phyloP scores from a whole-genome alignment of 139 green algal species.

The Pycnococcus provasolii region DNA sequence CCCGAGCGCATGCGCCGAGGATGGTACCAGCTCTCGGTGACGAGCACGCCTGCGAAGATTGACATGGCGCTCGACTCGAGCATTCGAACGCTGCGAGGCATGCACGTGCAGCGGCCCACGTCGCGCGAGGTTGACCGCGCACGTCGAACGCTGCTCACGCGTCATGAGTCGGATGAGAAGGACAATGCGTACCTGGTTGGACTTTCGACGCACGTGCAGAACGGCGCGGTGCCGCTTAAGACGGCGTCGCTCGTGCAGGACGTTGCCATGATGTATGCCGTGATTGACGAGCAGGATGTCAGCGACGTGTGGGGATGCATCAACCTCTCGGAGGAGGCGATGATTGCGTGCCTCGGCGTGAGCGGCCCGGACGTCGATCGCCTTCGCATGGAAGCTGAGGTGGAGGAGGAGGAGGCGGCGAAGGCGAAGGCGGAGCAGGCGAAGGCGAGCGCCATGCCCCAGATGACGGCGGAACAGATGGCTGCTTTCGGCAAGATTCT shows the following conservation, averaged over 20 bases:
- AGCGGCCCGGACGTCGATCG: slow-evolving; percentile 7
- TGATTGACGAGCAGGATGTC: slow-evolving; percentile 58
- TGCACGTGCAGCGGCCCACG: slow-evolving; percentile 47
- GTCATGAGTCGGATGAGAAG: slow-evolving; percentile 91
- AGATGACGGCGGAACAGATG: no score
- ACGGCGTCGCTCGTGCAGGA: slow-evolving; percentile 66
- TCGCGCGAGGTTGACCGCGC: slow-evolving; percentile 58
- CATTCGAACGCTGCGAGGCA: slow-evolving; percentile 61
- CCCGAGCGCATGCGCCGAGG: slow-evolving; percentile 55
- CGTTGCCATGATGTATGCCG: slow-evolving; percentile 57
- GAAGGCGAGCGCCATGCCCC: no score
- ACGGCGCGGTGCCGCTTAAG: slow-evolving; percentile 63
- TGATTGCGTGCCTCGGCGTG: neutral
- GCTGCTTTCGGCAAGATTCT: no score
- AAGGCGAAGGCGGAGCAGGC: no score
- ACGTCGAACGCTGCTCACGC: slow-evolving; percentile 74
- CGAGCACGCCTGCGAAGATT: slow-evolving; percentile 86
- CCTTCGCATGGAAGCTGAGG: neutral
- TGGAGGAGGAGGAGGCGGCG: slow-evolving; percentile 36
- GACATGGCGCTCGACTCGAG: slow-evolving; percentile 75
- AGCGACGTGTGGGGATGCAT: neutral
- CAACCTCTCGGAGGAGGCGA: neutral
- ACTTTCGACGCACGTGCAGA: slow-evolving; percentile 87
- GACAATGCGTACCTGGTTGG: slow-evolving; percentile 85
- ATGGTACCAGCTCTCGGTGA: slow-evolving; percentile 86